A percentile compares a stretch with the other conserved stretches of the same genome.
These are phyloP conservation scores for Metschnikowia shivogae DNA, from an alignment of 805 yeast genomes.

Conservation along the genomic window DNA sequence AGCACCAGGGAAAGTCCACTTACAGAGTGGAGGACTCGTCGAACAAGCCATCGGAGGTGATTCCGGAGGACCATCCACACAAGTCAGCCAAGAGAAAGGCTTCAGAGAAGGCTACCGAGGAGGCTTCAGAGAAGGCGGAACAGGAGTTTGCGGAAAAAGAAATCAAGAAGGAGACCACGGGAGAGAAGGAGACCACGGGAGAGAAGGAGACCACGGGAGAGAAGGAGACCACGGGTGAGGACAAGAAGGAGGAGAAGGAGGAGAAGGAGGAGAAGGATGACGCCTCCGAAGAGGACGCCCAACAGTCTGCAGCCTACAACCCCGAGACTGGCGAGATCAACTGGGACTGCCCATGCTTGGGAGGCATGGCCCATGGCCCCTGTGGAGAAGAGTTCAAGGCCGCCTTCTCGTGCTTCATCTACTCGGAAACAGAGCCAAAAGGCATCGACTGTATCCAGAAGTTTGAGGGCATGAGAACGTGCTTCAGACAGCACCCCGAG, in stretches of 20 bases:
- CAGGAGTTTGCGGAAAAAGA: slow-evolving; percentile 3
- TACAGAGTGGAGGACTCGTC: slow-evolving; percentile 8
- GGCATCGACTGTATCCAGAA: slow-evolving; percentile 92
- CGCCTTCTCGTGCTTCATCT: slow-evolving; percentile 93
- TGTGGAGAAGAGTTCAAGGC: slow-evolving; percentile 95
- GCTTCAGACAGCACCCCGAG: slow-evolving; percentile 91
- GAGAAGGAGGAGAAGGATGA: background rate
- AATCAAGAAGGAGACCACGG: background rate
- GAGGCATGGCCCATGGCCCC: slow-evolving; percentile 99
- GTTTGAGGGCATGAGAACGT: slow-evolving; percentile 87
- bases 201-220: background rate
- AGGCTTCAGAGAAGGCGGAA: slow-evolving; percentile 6
- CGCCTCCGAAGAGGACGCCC: slow-evolving; percentile 25
- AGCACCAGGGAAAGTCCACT: slow-evolving; percentile 5
- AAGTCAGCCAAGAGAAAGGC: slow-evolving; percentile 10
- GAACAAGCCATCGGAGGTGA: slow-evolving; percentile 6
- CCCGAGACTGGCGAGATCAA: slow-evolving; percentile 98
- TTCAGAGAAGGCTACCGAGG: slow-evolving; percentile 3
- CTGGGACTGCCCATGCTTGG: slow-evolving; percentile 99
- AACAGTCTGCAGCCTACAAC: slow-evolving; percentile 70
- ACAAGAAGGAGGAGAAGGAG: background rate
- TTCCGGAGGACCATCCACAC: slow-evolving; percentile 9
- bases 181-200: background rate
- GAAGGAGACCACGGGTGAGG: background rate
- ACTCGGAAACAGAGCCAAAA: slow-evolving; percentile 91